phyloP scores from a whole-genome alignment of 2,329 filamentous ascomycete species.

The Aspergillus uvarum region DNA sequence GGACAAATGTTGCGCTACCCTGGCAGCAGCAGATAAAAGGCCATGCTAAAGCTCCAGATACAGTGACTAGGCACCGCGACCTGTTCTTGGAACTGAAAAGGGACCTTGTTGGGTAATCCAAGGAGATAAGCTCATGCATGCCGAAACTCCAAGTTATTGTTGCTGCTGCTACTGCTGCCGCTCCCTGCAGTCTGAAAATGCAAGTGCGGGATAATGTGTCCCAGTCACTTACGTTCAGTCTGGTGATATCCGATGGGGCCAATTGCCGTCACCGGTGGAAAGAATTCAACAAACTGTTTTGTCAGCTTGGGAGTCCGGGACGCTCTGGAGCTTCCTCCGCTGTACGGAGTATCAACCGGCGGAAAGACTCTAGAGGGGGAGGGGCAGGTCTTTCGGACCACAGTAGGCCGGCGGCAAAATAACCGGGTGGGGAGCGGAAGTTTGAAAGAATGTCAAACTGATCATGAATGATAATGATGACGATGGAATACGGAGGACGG shows the following conservation, averaged over 20 bases:
- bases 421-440: constrained; percentile 19
- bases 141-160: not conserved
- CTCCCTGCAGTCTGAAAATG: not conserved
- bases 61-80: not conserved
- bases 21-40: constrained; percentile 1
- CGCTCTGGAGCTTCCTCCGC: constrained; percentile 13
- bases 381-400: constrained; percentile 26
- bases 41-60: not conserved
- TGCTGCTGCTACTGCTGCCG: not conserved
- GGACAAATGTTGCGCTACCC: not conserved
- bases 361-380: constrained; percentile 1
- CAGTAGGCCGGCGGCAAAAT: constrained; percentile 32
- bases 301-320: constrained; percentile 15
- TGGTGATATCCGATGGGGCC: not conserved
- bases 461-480: constrained; percentile 4
- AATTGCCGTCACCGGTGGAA: constrained; percentile 16
- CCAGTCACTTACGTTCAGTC: not conserved
- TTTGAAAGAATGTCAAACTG: constrained; percentile 6
- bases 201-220: not conserved
- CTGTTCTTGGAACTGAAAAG: not conserved
- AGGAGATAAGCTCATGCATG: constrained; percentile 3
- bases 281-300: constrained; percentile 14
- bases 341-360: not conserved
- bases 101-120: not conserved
- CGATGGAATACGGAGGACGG: not conserved